phyloP scores from a whole-genome alignment of 768 basidiomycete species.

The Amanita pallidorosea region DNA sequence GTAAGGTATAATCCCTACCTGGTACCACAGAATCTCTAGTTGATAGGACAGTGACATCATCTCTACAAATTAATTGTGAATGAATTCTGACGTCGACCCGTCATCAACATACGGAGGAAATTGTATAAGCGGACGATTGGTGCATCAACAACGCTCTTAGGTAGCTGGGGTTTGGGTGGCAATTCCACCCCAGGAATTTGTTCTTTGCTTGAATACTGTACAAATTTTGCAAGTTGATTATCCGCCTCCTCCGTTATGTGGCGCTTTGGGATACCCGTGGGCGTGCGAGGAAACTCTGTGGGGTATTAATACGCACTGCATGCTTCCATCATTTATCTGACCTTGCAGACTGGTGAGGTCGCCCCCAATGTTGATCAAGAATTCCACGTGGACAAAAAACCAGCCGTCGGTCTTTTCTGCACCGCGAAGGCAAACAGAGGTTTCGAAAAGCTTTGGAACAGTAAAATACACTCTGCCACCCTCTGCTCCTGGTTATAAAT shows the following conservation, averaged over 20 bases:
- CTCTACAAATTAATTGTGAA: slow-evolving; percentile 32
- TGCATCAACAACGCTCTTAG: slow-evolving; percentile 58
- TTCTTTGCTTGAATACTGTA: slow-evolving; percentile 32
- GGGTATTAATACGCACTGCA: background rate
- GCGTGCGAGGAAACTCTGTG: slow-evolving; percentile 65
- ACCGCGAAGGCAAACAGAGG: slow-evolving; percentile 64
- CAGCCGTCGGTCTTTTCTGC: slow-evolving; percentile 63
- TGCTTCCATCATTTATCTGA: slow-evolving; percentile 12
- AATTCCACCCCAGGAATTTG: slow-evolving; percentile 29
- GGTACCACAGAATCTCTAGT: slow-evolving; percentile 80
- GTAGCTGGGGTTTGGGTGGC: slow-evolving; percentile 40
- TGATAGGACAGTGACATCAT: slow-evolving; percentile 91
- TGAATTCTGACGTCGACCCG: background rate
- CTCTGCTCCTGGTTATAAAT: slow-evolving; percentile 26
- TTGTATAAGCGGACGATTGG: slow-evolving; percentile 82
- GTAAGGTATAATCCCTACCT: slow-evolving; percentile 23
- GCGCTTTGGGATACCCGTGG: slow-evolving; percentile 48
- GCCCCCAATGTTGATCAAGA: slow-evolving; percentile 62
- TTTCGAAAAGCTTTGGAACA: slow-evolving; percentile 62
- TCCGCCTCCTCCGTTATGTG: slow-evolving; percentile 70
- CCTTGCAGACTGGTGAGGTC: slow-evolving; percentile 68
- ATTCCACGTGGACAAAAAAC: slow-evolving; percentile 78
- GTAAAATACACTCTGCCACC: slow-evolving; percentile 75
- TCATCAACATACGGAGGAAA: slow-evolving; percentile 62
- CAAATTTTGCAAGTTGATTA: slow-evolving; percentile 52